phyloP scores from a whole-genome alignment of 2,329 filamentous ascomycete species.

The Botrytis galanthina region DNA sequence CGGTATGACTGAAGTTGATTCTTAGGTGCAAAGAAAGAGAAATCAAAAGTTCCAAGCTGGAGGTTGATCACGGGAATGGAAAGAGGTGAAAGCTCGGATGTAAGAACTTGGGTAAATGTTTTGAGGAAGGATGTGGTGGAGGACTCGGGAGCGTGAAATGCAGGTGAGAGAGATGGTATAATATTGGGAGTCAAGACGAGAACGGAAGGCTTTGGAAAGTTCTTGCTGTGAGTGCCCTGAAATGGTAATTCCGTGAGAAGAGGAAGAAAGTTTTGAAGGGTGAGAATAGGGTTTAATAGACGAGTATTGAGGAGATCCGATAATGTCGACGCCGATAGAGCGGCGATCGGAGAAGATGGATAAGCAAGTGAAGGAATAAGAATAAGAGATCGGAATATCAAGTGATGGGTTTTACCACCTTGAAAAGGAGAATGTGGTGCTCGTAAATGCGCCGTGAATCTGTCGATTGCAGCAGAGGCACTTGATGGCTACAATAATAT shows the following conservation, averaged over 20 bases:
- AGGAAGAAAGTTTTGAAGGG: conserved; percentile 84
- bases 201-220: conserved; percentile 58
- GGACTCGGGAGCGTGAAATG: conserved; percentile 82
- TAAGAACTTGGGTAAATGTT: conserved; percentile 77
- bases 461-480: conserved; percentile 66
- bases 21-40: conserved; percentile 61
- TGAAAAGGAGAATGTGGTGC: conserved; percentile 74
- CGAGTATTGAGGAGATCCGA: conserved; percentile 91
- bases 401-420: conserved; percentile 70
- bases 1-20: conserved; percentile 38
- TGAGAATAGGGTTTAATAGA: conserved; percentile 83
- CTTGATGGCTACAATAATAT: conserved; percentile 56
- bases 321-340: conserved; percentile 78
- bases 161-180: conserved; percentile 73
- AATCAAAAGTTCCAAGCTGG: conserved; percentile 88
- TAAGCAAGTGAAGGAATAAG: conserved; percentile 80
- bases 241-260: conserved; percentile 61
- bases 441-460: conserved; percentile 69
- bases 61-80: conserved; percentile 80
- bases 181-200: conserved; percentile 78
- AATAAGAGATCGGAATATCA: conserved; percentile 76
- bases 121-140: conserved; percentile 83
- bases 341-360: conserved; percentile 79
- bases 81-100: conserved; percentile 73
- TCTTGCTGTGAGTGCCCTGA: conserved; percentile 32